Conservation (phyloP, 2,329 filamentous ascomycete genomes). For the Ascocoryne sarcoides region DNA sequence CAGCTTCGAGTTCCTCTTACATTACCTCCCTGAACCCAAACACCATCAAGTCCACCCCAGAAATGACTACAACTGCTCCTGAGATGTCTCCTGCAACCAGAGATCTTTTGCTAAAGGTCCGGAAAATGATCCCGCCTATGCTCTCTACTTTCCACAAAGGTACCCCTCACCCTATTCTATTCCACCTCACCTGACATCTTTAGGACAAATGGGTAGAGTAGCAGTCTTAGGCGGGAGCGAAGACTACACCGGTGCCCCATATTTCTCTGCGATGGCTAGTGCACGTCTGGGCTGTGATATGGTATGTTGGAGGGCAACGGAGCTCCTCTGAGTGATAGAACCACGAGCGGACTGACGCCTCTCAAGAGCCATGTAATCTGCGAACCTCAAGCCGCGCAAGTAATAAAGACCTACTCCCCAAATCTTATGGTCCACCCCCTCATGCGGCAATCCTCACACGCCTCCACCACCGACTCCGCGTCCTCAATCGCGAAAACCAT, state of each 20-base stretch:
- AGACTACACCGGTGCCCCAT: constrained; percentile 95
- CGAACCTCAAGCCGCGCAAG: constrained; percentile 74
- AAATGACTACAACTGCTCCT: constrained; percentile 25
- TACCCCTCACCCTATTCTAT: constrained; percentile 27
- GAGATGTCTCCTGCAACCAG: constrained; percentile 63
- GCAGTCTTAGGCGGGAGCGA: constrained; percentile 91
- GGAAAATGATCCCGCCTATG: constrained; percentile 90
- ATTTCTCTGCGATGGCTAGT: constrained; percentile 96
- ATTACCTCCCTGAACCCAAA: no score
- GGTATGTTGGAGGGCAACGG: constrained; percentile 40
- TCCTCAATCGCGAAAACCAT: constrained; percentile 57
- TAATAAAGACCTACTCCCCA: constrained; percentile 96
- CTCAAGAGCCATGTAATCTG: constrained; percentile 84
- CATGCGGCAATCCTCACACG: constrained; percentile 65
- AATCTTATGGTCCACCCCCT: constrained; percentile 98
- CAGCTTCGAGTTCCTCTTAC: no score
- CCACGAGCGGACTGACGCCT: no score
- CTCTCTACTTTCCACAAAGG: constrained; percentile 95
- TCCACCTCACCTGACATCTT: constrained; percentile 1
- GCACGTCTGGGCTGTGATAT: constrained; percentile 84
- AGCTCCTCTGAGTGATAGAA: not conserved
- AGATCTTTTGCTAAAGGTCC: constrained; percentile 69
- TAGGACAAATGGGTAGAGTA: constrained; percentile 79
- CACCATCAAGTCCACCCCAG: no score
- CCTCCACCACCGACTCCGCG: constrained; percentile 45